phyloP scores from a whole-genome alignment of 139 green algal species.

The Chlorokybus atmophyticus region DNA sequence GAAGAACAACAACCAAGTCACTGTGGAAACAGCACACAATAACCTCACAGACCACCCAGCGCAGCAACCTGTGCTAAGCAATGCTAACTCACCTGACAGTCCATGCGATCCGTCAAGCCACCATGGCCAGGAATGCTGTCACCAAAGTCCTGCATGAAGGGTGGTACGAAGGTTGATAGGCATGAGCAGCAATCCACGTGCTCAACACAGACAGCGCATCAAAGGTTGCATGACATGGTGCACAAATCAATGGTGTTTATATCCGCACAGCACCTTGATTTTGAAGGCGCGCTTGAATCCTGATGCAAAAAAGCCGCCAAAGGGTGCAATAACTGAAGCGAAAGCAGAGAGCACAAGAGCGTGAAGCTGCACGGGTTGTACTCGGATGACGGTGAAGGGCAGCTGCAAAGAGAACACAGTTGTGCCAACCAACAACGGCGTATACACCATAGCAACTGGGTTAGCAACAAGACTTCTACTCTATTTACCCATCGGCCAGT shows the following conservation, averaged over 20 bases:
- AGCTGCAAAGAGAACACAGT: constrained; percentile 2
- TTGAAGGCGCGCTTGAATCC: constrained; percentile 98
- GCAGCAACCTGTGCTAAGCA: neutral
- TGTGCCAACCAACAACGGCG: too few species aligned
- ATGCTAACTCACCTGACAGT: constrained; percentile 64
- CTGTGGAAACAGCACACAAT: neutral
- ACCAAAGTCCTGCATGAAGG: constrained; percentile 79
- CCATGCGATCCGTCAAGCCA: constrained; percentile 93
- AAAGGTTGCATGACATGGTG: neutral
- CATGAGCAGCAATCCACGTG: too few species aligned
- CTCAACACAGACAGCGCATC: neutral
- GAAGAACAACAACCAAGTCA: neutral
- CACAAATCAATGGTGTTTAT: too few species aligned
- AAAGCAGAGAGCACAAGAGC: constrained; percentile 71
- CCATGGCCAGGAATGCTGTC: constrained; percentile 94
- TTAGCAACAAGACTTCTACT: neutral
- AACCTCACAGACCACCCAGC: constrained; percentile 3
- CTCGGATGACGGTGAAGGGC: neutral
- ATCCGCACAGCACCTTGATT: constrained; percentile 81
- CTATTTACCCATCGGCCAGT: neutral
- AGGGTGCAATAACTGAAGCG: constrained; percentile 87
- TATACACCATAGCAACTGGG: neutral
- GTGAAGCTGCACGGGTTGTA: constrained; percentile 50
- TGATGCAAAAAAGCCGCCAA: constrained; percentile 93
- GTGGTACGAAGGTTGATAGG: too few species aligned